Percentiles rank a stretch among this genome's conserved stretches.
Conservation (phyloP, 352 stramenopile genomes). For the Phytophthora pisi region DNA sequence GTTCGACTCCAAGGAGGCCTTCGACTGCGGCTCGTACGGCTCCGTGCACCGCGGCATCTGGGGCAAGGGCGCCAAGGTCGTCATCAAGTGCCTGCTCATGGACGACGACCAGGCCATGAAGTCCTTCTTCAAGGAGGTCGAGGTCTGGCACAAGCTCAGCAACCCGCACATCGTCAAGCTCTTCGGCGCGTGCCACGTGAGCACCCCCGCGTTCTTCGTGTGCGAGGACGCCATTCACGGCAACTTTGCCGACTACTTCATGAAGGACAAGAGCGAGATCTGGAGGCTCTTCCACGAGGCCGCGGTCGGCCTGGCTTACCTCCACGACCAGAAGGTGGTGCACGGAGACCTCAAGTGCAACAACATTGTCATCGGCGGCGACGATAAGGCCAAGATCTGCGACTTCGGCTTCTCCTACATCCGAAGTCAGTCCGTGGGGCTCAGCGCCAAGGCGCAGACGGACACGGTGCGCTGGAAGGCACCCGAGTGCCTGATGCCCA, state of each 20-base stretch:
- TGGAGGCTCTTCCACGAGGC: conserved; percentile 1
- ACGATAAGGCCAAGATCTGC: conserved; percentile 40
- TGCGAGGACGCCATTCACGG: conserved; percentile 1
- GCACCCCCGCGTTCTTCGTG: conserved; percentile 29
- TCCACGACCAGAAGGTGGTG: conserved; percentile 70
- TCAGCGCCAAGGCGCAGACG: conserved; percentile 34
- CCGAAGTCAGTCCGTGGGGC: conserved; percentile 36
- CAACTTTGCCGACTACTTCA: conserved; percentile 3
- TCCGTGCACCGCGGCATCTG: conserved; percentile 4
- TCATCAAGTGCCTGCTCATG: conserved; percentile 5
- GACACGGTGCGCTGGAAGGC: conserved; percentile 43
- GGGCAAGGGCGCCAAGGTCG: conserved; percentile 12
- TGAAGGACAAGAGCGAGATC: conserved; percentile 1
- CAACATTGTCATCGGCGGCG: conserved; percentile 75
- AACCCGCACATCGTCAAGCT: conserved; percentile 6
- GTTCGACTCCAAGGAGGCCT: conserved; percentile 1
- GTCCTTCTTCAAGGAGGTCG: conserved; percentile 2
- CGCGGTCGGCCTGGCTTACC: conserved; percentile 35
- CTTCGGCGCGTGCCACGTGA: conserved; percentile 1
- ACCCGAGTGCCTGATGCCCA: conserved; percentile 38
- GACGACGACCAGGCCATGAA: conserved; percentile 3
- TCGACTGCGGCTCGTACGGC: conserved; percentile 4
- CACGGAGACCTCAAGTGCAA: conserved; percentile 90
- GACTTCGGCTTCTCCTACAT: conserved; percentile 50
- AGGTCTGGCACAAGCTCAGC: conserved; percentile 4